Evolutionary conservation across 345 rosid genomes (phyloP), one percentile per base, ranked within the genome.

Genomic region (Arabis alpina): DNA sequence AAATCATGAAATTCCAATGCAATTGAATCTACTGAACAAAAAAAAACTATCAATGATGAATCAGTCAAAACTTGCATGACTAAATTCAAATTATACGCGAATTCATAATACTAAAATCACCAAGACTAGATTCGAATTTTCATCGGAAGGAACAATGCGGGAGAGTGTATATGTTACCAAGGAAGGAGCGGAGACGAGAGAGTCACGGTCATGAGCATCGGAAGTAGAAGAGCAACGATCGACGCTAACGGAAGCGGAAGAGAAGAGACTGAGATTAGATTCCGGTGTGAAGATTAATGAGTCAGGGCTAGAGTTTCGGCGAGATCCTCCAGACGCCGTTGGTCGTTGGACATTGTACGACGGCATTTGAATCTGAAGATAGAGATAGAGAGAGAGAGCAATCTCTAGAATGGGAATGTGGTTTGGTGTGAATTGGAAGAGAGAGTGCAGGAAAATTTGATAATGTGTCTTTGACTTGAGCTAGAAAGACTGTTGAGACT

Each of bases 191-290:
- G 95, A 92, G 79, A 87, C 67, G 55, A 86, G 70, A 53, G 88
- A 84, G 71, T 88, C 92, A 48, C 71, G 90, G 59, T 90, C 94
- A 61, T 76, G 89, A 52, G 87, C 88, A 47, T 90, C 96, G 66
- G 97, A 90, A 23, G 92, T 85, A 25, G 87, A 83, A 49, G 98
- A 93, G 87, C 91, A 90, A 78, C 93, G 97, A 68, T 85, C 95
- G 59, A 90, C 95, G 72, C 95, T 88, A 13, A 88, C 92, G 64
- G 98, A 87, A 66, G 97, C 86, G 49, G 98, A 91, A 41, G 98
- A 86, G 77, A 91, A 91, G 55, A 87, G 86, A 47, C 96, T 90
- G 72, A 88, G 87, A 70, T 83, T 88, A 23, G 93, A 85, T 62
- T 92, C 97, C 36, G 82, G 84, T 16, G 97, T 83, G 87, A 89